Evolutionary conservation across 2,329 filamentous ascomycete species (phyloP).

Genomic region (Pseudogymnoascus sp.): DNA sequence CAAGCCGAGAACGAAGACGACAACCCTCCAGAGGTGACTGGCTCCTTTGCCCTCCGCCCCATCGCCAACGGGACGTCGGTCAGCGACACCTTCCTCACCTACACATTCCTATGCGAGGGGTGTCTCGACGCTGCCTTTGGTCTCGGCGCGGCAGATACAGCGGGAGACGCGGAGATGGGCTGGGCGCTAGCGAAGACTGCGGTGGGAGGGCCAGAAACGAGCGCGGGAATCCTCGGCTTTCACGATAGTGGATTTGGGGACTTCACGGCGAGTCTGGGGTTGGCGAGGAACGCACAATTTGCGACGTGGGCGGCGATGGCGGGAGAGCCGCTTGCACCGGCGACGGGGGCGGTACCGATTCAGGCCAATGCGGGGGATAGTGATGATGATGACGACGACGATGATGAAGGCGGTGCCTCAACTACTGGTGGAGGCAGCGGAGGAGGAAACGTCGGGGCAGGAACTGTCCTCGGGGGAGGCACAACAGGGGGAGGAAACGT

Average conservation of each 20-base stretch:
- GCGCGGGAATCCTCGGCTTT: constrained; percentile 25
- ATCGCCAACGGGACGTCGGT: constrained; percentile 37
- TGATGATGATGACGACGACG: background rate
- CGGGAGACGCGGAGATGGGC: constrained; percentile 29
- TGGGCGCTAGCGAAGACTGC: constrained; percentile 30
- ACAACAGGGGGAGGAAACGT: background rate
- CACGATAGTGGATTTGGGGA: constrained; percentile 26
- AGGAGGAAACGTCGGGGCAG: background rate
- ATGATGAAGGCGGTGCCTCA: background rate
- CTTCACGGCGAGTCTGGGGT: constrained; percentile 15
- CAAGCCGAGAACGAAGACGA: constrained; percentile 36
- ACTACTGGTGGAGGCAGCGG: background rate
- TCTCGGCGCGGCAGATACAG: constrained; percentile 22
- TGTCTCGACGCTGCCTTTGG: constrained; percentile 29
- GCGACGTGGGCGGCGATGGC: constrained; percentile 17
- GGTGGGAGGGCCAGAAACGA: constrained; percentile 19
- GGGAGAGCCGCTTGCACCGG: background rate
- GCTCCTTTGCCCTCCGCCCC: constrained; percentile 34
- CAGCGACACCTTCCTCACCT: constrained; percentile 37
- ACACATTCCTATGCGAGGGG: constrained; percentile 40
- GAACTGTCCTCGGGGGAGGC: background rate
- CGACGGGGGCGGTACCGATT: background rate
- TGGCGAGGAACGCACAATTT: constrained; percentile 14
- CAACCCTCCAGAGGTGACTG: constrained; percentile 37
- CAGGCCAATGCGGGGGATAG: background rate